Base-by-base conservation (phyloP, 192 early-diverging fungal species). In the Umbelopsis sp. region DNA sequence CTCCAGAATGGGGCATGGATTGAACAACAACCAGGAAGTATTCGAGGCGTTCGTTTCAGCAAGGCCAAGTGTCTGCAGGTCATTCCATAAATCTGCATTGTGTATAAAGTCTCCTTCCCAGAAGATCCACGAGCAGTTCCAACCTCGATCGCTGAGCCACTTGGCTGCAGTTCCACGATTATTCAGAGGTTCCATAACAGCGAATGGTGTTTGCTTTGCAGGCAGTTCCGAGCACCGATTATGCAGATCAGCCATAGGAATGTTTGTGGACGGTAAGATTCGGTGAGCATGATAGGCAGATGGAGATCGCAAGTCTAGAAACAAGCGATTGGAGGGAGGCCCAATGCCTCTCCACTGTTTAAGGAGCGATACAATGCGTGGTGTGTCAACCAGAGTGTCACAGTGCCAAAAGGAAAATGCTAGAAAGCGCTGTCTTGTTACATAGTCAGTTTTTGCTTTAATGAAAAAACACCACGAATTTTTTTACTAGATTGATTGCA, bases 201-300 rank as follows among this genome's bases (percentile, higher is more conserved):
- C 75, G 74, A 83, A 81, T 22, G 79, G 79, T 17, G 38, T 59
- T 16, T 75, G 70, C 36, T 81, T 80, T 51, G 80, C 68, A 11
- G 82, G 82, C 6, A 83, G 66, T 70, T 83, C 79, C 3, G 69
- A 74, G 41, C 67, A 70, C 45, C 77, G 68, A 20, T 66, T 21
- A 9, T 44, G n/a, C 1, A 83, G 38, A 32, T 75, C 68, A 3
- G 47, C 29, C 16, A 66, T 20, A 3, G 82, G 82, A 29, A 83
- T 83, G 41, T 81, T 78, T 25, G 77, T 76, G 20, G 82, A 83
- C 22, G 76, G 72, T 8, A 68, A 47, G n/a, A 83, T 49, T 24
- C 71, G 73, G 6, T 68, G 47, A 22, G 31, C 12, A 20, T 43
- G 41, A 26, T 74, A 78, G 3, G 67, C 69, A 38, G 38, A n/a